Evolutionary conservation across 768 basidiomycete genomes (phyloP), one percentile per base, ranked within the genome.

Genomic region (Psilocybe cyanescens): DNA sequence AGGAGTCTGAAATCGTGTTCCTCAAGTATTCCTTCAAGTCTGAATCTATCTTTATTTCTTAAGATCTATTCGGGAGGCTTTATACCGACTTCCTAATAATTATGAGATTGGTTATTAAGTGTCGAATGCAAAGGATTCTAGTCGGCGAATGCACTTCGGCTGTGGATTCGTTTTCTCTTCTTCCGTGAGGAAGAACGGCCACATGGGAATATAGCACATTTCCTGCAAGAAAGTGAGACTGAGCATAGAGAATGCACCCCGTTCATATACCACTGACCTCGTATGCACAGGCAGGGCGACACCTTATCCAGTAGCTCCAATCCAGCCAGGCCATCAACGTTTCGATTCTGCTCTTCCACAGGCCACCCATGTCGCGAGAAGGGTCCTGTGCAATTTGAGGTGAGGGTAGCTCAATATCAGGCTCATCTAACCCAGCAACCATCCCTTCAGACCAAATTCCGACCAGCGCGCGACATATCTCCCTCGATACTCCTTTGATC

Each of bases 221-320:
- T 79, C 79, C 79, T 81, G 54, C 24, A 24, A 11, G 55, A 17
- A 33, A 31, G 37, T 24, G 16, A 31, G 49, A 28, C 35, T 41
- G 35, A 24, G 24, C 39, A 29, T 8, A 50, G n/a, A 35, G 7
- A 35, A 52, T 47, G 33, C 28, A 57, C 17, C 3, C 24, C 14
- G 14, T n/a, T 47, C 24, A 37, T 41, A 41, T 16, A 29, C 39
- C 41, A 72, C 78, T 1, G 51, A 84, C 84, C 73, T 84, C 79
- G 31, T 71, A 69, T 8, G 66, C 67, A 70, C 85, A 86, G 0
- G 67, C 75, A 29, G 84, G 83, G 2, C 67, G 69, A 54, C 85
- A 86, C 47, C 72, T 80, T 1, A 78, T 65, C 84, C 85, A 86
- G 6, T 76, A 68, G 41, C 70, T 76, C 84, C 85, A 86, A 61